Evolutionary conservation across 768 basidiomycete species (phyloP).

Genomic region (Boletus huronensis): DNA sequence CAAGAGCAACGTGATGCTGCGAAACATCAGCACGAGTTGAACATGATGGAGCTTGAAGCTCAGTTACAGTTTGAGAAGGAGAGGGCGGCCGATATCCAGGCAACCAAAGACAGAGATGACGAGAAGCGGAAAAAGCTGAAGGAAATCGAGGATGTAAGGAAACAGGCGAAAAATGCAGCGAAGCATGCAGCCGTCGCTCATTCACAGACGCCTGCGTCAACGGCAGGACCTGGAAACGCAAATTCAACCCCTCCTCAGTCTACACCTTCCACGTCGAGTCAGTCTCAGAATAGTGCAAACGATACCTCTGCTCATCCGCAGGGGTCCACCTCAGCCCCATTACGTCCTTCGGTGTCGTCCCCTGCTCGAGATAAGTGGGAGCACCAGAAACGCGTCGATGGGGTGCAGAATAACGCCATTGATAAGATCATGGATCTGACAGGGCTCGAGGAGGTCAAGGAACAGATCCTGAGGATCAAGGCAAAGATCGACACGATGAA

Average conservation of each 20-base stretch:
- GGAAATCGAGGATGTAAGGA: constrained; percentile 11
- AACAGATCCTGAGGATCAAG: constrained; percentile 53
- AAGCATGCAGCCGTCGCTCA: neutral
- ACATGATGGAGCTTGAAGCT: constrained; percentile 12
- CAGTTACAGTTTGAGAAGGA: constrained; percentile 8
- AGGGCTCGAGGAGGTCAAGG: constrained; percentile 63
- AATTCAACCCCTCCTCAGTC: neutral
- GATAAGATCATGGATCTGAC: constrained; percentile 65
- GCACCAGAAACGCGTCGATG: constrained; percentile 46
- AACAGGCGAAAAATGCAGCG: constrained; percentile 2
- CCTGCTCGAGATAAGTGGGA: constrained; percentile 17
- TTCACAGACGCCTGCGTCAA: neutral
- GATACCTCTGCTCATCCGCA: neutral
- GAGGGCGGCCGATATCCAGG: constrained; percentile 7
- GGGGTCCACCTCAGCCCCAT: neutral
- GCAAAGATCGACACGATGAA: constrained; percentile 45
- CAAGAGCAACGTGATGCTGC: constrained; percentile 46
- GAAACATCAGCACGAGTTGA: constrained; percentile 37
- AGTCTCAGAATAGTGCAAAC: neutral
- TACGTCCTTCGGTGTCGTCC: constrained; percentile 9
- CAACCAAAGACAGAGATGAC: constrained; percentile 10
- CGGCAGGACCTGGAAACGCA: neutral
- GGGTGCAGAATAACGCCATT: constrained; percentile 47
- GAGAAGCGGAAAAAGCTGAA: constrained; percentile 8
- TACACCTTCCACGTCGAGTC: neutral